These are phyloP conservation scores for Ustulina deusta DNA, from an alignment of 2,329 filamentous ascomycete species.

Conservation along the genomic window DNA sequence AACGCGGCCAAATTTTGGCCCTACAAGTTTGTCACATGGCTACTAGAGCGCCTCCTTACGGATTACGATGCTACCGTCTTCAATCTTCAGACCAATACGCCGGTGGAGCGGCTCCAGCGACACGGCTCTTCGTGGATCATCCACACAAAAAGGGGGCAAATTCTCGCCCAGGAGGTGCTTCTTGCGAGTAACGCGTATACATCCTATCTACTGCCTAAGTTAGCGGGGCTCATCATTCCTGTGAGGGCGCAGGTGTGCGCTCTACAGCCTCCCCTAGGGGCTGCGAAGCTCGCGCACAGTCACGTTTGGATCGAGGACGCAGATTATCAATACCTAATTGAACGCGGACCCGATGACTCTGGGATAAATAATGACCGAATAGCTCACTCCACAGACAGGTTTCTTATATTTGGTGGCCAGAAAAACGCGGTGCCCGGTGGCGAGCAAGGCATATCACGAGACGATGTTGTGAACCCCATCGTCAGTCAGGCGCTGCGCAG, in stretches of 20 bases:
- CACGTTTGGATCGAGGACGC: conserved; percentile 36
- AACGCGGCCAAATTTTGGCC: conserved; percentile 81
- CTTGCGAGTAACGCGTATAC: conserved; percentile 89
- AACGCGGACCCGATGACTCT: conserved; percentile 33
- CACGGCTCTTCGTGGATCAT: conserved; percentile 65
- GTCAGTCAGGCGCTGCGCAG: conserved; percentile 68
- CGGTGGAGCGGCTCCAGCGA: conserved; percentile 63
- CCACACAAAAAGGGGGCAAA: conserved; percentile 74
- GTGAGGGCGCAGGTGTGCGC: conserved; percentile 79
- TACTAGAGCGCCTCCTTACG: conserved; percentile 70
- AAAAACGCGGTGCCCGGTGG: conserved; percentile 66
- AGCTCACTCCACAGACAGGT: too few relatives aligned
- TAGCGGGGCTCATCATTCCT: conserved; percentile 73
- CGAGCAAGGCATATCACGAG: conserved; percentile 69
- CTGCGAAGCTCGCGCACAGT: conserved; percentile 39
- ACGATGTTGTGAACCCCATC: conserved; percentile 68
- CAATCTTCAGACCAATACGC: conserved; percentile 81
- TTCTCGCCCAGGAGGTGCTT: conserved; percentile 73
- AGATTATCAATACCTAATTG: conserved; percentile 37
- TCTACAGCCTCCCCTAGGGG: conserved; percentile 65
- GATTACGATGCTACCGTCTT: conserved; percentile 54
- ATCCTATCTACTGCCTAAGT: conserved; percentile 76
- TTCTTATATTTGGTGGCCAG: conserved; percentile 78
- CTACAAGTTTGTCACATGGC: conserved; percentile 82
- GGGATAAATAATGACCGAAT: too few relatives aligned